Percentiles rank a stretch among this genome's conserved stretches.
Evolutionary conservation across 2,329 filamentous ascomycete genomes (phyloP).

Genomic region (Colletotrichum tanaceti): DNA sequence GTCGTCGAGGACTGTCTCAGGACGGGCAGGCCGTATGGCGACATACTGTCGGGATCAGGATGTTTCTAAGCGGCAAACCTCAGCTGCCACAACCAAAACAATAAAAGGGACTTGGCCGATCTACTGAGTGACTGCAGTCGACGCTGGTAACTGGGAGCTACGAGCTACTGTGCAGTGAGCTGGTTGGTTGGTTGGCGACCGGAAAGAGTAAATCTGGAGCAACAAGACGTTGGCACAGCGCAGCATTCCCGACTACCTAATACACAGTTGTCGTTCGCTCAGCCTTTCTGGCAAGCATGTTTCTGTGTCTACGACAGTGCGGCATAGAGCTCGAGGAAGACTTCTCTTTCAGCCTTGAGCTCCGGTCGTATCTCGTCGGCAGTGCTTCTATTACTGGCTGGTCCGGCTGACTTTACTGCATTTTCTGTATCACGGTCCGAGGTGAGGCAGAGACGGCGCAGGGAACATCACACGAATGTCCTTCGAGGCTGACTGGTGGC

Average conservation of each 20-base stretch:
- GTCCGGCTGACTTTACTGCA: background rate
- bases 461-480: background rate
- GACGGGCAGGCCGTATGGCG: background rate
- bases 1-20: background rate
- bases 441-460: background rate
- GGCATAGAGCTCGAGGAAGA: too few species aligned
- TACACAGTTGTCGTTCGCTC: background rate
- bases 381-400: background rate
- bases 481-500: background rate
- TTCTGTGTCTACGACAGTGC: background rate
- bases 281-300: background rate
- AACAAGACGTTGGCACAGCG: background rate
- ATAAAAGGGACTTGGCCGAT: background rate
- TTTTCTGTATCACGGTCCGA: too few species aligned
- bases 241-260: background rate
- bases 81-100: background rate
- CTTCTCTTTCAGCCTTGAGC: background rate
- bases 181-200: background rate
- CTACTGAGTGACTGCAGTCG: background rate
- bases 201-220: background rate
- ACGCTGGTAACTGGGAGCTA: background rate
- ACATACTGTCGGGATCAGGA: background rate
- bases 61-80: background rate
- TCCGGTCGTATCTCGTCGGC: conserved; percentile 2
- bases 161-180: background rate